These are phyloP conservation scores for Apophysomyces elegans DNA, from an alignment of 371 early-diverging fungal genomes.

Conservation along the genomic window DNA sequence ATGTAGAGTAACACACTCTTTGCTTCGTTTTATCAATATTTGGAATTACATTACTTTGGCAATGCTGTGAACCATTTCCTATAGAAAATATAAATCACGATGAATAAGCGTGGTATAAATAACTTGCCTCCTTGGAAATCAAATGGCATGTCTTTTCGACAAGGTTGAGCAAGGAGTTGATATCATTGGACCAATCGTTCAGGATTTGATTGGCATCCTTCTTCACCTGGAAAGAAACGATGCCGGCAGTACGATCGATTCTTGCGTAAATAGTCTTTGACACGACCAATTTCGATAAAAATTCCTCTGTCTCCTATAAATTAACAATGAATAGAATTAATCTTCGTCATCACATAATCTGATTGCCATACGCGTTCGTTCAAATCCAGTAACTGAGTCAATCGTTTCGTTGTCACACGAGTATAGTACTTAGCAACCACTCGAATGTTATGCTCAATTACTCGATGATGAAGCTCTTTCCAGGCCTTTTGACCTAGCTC, in stretches of 20 bases:
- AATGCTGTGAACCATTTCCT: slow-evolving; percentile 83
- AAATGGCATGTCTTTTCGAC: slow-evolving; percentile 96
- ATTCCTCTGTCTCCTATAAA: slow-evolving; percentile 84
- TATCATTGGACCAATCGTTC: slow-evolving; percentile 92
- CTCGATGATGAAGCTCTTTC: slow-evolving; percentile 89
- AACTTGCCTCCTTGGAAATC: slow-evolving; percentile 87
- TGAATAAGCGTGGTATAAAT: background rate
- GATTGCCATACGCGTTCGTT: slow-evolving; percentile 36
- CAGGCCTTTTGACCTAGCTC: slow-evolving; percentile 82
- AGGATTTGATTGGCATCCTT: slow-evolving; percentile 87
- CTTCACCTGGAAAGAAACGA: slow-evolving; percentile 85
- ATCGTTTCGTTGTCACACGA: slow-evolving; percentile 76
- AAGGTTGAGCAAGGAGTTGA: slow-evolving; percentile 84
- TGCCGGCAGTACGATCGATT: slow-evolving; percentile 92
- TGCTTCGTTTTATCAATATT: background rate
- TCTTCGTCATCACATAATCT: background rate
- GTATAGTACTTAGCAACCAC: slow-evolving; percentile 96
- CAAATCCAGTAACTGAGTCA: slow-evolving; percentile 52
- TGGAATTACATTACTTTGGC: slow-evolving; percentile 63
- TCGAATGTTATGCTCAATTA: slow-evolving; percentile 97
- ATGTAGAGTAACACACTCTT: no score
- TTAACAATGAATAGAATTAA: slow-evolving; percentile 1
- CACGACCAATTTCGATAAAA: slow-evolving; percentile 91
- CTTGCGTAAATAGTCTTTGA: slow-evolving; percentile 93
- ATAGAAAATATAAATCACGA: background rate